Evolutionary conservation across 2,329 filamentous ascomycete species (phyloP), one percentile per base, ranked within the genome.

Genomic region (Pseudogymnoascus sp.): DNA sequence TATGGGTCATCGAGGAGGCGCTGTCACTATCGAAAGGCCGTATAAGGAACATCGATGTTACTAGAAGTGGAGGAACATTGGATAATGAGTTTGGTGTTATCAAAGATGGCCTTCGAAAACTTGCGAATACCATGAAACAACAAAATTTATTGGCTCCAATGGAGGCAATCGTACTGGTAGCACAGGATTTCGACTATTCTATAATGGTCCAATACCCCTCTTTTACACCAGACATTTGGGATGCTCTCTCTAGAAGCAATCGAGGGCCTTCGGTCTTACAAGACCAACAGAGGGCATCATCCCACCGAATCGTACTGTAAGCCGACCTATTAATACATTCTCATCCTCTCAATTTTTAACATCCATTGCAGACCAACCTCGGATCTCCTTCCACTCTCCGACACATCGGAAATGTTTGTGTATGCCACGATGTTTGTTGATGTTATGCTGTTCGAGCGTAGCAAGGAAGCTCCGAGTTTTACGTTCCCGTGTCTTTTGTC

Each of bases 121-220:
- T 96, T 38, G 80, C 89, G 4, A 83, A 89, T 68, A 96, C 91
- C 0, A 96, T 96, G 89, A 88, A 89, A 73, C 82, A 90, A 61
- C 95, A 96, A 70, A 85, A 87, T 19, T 86, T 95, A 63, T 79
- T 96, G 68, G 88, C 91, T 0, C 78, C 81, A 1, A 76, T 79
- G 61, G 83, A 88, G 0, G 82, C 88, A 62, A 84, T 87, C 59
- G 78, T 84, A 0, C 83, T 87, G 40, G 79, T 93, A n/a, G 88
- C 89, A 1, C 89, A 91, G 70, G 86, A 86, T 1, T 86, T 93
- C 65, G 89, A 96, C 71, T 90, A 90, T 62, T 86, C 84, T 0
- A 89, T 96, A 43, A 96, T 91, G 91, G 73, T 93, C 12, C 82
- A 87, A 63, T 95, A 95, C 70, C 90, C 90, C 0, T 77, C 81